phyloP scores from a whole-genome alignment of 108 stramenopile species.

The Parietichytrium sp. region DNA sequence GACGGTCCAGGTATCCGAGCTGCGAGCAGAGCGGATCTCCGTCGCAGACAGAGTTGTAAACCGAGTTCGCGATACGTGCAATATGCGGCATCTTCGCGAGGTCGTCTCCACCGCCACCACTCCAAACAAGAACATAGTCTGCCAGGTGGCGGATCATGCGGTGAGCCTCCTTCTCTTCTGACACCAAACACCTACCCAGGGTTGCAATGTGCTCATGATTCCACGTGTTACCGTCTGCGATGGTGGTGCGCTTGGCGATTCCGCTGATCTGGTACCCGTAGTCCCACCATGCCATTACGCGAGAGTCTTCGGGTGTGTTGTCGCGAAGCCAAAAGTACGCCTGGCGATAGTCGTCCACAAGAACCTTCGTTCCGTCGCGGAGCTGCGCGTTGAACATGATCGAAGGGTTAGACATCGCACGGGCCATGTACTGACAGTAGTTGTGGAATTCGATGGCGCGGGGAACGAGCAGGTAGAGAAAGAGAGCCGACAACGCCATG shows the following conservation, averaged over 20 bases:
- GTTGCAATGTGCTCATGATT: slow-evolving; percentile 99
- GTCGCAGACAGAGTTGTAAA: slow-evolving; percentile 92
- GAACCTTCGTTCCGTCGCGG: slow-evolving; percentile 72
- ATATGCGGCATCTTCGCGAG: slow-evolving; percentile 92
- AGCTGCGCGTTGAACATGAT: slow-evolving; percentile 85
- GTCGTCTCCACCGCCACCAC: slow-evolving; percentile 92
- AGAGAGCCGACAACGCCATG: slow-evolving; percentile 70
- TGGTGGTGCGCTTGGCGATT: slow-evolving; percentile 90
- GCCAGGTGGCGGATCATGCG: slow-evolving; percentile 88
- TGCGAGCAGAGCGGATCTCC: slow-evolving; percentile 83
- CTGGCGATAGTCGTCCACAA: slow-evolving; percentile 95
- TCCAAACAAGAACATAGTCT: slow-evolving; percentile 89
- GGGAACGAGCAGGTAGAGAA: slow-evolving; percentile 64
- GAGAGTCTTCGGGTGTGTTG: slow-evolving; percentile 89
- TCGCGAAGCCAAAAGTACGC: slow-evolving; percentile 96
- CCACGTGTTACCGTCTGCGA: slow-evolving; percentile 98
- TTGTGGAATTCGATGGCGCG: slow-evolving; percentile 56
- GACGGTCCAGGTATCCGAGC: slow-evolving; percentile 76
- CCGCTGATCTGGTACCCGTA: slow-evolving; percentile 76
- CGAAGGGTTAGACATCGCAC: slow-evolving; percentile 76
- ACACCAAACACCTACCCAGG: slow-evolving; percentile 82
- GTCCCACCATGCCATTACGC: slow-evolving; percentile 75
- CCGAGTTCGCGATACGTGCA: slow-evolving; percentile 91
- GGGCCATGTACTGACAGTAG: slow-evolving; percentile 71
- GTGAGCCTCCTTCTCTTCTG: slow-evolving; percentile 81